A percentile compares a stretch with the other conserved stretches of the same genome.
Conservation (phyloP, 225 moss, liverwort and hornwort species). For the Bryoerythrophyllum caledonicum region DNA sequence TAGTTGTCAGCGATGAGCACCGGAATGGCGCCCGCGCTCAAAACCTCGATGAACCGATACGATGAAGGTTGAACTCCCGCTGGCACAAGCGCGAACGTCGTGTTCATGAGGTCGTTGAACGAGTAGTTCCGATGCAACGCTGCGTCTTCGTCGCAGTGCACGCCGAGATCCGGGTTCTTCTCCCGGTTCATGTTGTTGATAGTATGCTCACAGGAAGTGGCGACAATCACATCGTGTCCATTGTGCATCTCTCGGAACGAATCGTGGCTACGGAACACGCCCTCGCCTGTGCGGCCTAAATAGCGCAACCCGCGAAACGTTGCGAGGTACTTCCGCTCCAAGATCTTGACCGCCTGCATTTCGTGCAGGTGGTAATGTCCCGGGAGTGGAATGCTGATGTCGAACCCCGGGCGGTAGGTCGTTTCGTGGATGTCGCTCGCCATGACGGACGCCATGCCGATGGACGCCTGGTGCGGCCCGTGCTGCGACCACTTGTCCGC, state of each 20-base stretch:
- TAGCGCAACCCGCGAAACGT: slow-evolving; percentile 58
- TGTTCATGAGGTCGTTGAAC: slow-evolving; percentile 28
- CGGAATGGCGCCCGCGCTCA: slow-evolving; percentile 43
- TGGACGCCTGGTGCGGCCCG: slow-evolving; percentile 22
- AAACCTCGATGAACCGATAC: slow-evolving; percentile 29
- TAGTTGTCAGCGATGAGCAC: slow-evolving; percentile 47
- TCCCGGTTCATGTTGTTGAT: slow-evolving; percentile 22
- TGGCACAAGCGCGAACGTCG: slow-evolving; percentile 33
- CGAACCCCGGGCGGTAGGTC: slow-evolving; percentile 37
- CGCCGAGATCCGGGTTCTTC: slow-evolving; percentile 29
- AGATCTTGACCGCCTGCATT: slow-evolving; percentile 34
- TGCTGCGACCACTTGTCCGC: slow-evolving; percentile 43
- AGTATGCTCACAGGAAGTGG: slow-evolving; percentile 32
- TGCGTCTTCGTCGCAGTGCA: slow-evolving; percentile 36
- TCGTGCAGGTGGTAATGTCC: slow-evolving; percentile 6
- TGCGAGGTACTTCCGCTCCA: slow-evolving; percentile 49
- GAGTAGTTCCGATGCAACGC: slow-evolving; percentile 2
- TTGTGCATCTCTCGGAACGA: slow-evolving; percentile 56
- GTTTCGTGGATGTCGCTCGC: slow-evolving; percentile 47
- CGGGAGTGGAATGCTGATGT: slow-evolving; percentile 55
- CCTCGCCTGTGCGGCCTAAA: slow-evolving; percentile 36
- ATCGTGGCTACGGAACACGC: slow-evolving; percentile 46
- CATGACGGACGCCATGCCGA: slow-evolving; percentile 50
- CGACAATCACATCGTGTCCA: slow-evolving; percentile 42
- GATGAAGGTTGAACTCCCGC: slow-evolving; percentile 34